These are phyloP conservation scores for Melanogaster broomeanus DNA, from an alignment of 768 basidiomycete genomes.

Conservation along the genomic window DNA sequence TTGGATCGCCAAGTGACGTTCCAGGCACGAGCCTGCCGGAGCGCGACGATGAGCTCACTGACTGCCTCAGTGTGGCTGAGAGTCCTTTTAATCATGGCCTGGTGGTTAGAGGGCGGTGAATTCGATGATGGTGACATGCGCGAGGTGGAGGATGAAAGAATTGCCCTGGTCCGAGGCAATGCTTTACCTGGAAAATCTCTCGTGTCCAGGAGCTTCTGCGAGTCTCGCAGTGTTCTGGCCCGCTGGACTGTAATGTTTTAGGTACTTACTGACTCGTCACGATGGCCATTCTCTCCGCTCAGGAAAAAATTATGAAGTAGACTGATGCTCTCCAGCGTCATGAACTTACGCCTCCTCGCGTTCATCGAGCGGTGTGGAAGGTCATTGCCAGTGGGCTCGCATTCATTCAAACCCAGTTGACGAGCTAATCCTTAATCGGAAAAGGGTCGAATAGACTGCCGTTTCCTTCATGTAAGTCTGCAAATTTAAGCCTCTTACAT, in stretches of 20 bases:
- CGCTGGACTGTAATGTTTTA: conserved; percentile 10
- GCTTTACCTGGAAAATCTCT: neutral
- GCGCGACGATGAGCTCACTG: neutral
- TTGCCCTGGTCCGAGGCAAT: neutral
- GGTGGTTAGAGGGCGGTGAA: neutral
- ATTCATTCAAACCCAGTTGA: neutral
- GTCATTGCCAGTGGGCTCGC: neutral
- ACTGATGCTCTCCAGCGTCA: neutral
- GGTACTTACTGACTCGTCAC: neutral
- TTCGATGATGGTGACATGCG: neutral
- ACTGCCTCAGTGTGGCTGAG: neutral
- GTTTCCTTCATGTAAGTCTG: neutral
- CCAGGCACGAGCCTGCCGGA: neutral
- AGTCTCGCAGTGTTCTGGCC: neutral
- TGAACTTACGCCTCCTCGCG: neutral
- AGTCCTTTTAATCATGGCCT: neutral
- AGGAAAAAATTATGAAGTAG: neutral
- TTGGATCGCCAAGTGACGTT: no score
- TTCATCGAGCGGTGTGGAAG: conserved; percentile 9
- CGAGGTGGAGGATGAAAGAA: neutral
- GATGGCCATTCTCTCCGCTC: conserved; percentile 3
- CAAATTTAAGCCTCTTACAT: no score
- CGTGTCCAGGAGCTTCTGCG: neutral
- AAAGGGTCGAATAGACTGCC: neutral
- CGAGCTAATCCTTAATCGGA: neutral